These are phyloP conservation scores for Madurella fahalii DNA, from an alignment of 2,329 filamentous ascomycete species.

Conservation along the genomic window DNA sequence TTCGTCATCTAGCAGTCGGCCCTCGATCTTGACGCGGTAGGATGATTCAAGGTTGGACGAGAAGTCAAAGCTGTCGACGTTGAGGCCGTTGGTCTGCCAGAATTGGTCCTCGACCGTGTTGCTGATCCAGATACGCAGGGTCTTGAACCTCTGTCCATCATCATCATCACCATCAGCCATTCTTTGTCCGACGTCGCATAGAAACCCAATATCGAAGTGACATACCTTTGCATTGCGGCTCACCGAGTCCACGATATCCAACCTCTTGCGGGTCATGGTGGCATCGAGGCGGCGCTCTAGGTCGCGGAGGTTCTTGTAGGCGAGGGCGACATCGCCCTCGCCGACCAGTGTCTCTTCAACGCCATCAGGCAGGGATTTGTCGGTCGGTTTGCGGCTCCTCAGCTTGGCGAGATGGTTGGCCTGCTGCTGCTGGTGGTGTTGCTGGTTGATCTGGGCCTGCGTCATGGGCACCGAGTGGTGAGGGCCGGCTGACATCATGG, in stretches of 20 bases:
- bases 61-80: conserved; percentile 77
- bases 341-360: conserved; percentile 66
- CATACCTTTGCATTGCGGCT: conserved; percentile 67
- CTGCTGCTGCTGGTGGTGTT: conserved; percentile 38
- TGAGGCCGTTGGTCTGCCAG: conserved; percentile 73
- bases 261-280: conserved; percentile 86
- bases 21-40: conserved; percentile 90
- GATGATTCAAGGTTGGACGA: conserved; percentile 70
- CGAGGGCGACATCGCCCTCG: conserved; percentile 73
- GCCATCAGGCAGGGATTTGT: conserved; percentile 90
- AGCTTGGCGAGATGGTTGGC: conserved; percentile 69
- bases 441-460: conserved; percentile 51
- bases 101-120: conserved; percentile 93
- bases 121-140: conserved; percentile 87
- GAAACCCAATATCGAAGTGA: background rate
- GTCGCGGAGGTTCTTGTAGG: conserved; percentile 81
- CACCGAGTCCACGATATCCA: conserved; percentile 82
- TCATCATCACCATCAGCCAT: conserved; percentile 5
- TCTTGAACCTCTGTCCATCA: conserved; percentile 62
- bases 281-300: conserved; percentile 86
- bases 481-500: conserved; percentile 53
- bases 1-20: conserved; percentile 70
- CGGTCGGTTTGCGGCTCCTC: conserved; percentile 83
- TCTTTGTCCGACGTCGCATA: background rate
- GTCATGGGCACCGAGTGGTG: conserved; percentile 50